These are phyloP conservation scores for Tulasnella calospora DNA, from an alignment of 768 basidiomycete genomes.

Conservation along the genomic window DNA sequence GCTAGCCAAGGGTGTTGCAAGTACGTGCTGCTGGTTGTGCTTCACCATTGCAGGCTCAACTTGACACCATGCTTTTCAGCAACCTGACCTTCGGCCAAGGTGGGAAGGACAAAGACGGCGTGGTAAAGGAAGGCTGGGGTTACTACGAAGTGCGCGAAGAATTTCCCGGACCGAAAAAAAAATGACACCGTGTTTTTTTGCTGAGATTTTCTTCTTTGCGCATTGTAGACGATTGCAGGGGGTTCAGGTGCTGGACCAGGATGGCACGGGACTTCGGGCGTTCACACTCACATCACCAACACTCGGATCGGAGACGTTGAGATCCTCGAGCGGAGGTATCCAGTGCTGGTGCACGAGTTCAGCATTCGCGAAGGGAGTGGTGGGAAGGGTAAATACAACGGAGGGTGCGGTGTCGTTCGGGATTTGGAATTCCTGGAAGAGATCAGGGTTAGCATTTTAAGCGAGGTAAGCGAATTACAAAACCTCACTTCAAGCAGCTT, in stretches of 20 bases:
- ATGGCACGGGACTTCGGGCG: conserved; percentile 91
- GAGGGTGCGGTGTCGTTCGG: conserved; percentile 79
- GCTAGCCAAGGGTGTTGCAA: conserved; percentile 94
- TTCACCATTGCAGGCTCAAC: not conserved
- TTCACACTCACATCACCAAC: conserved; percentile 91
- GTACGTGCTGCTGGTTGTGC: conserved; percentile 42
- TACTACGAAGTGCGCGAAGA: conserved; percentile 62
- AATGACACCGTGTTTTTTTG: not conserved
- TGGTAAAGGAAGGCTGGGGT: conserved; percentile 75
- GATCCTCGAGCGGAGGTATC: conserved; percentile 88
- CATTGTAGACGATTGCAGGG: conserved; percentile 76
- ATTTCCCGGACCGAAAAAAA: not conserved
- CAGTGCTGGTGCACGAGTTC: conserved; percentile 82
- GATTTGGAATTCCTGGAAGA: conserved; percentile 77
- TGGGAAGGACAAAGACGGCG: conserved; percentile 78
- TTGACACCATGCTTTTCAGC: conserved; percentile 37
- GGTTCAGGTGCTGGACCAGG: conserved; percentile 84
- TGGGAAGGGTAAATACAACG: conserved; percentile 65
- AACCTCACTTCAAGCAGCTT: not conserved
- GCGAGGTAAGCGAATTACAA: conserved; percentile 53
- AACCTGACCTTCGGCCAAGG: conserved; percentile 87
- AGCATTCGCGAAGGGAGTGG: conserved; percentile 65
- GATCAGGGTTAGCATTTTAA: conserved; percentile 82
- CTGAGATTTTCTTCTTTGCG: not conserved
- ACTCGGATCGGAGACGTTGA: conserved; percentile 92